These are phyloP conservation scores for Jackrogersella multiformis DNA, from an alignment of 495 filamentous ascomycete genomes.

Conservation along the genomic window DNA sequence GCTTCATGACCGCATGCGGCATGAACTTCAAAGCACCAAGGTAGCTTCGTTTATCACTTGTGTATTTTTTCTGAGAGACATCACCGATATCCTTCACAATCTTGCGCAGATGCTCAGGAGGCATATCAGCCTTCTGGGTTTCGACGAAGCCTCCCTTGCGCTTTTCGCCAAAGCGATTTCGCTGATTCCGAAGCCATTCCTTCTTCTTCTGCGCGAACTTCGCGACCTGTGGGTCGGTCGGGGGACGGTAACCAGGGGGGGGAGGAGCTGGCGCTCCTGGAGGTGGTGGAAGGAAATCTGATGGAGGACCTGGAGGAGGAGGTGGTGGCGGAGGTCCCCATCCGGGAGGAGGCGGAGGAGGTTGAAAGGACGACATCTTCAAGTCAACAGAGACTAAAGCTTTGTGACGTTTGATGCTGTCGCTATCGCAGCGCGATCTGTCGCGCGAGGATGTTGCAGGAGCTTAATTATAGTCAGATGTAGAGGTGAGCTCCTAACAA, in stretches of 20 bases:
- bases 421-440: constrained; percentile 48
- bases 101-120: constrained; percentile 96
- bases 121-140: constrained; percentile 99
- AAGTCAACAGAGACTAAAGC: constrained; percentile 34
- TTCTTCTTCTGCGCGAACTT: constrained; percentile 99
- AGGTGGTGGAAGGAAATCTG: constrained; percentile 73
- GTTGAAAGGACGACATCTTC: constrained; percentile 77
- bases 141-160: constrained; percentile 95
- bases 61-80: constrained; percentile 99
- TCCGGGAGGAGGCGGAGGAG: constrained; percentile 67
- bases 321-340: constrained; percentile 71
- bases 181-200: constrained; percentile 94
- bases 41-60: constrained; percentile 97
- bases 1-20: constrained; percentile 99
- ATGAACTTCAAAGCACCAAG: constrained; percentile 98
- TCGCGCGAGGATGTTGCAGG: constrained; percentile 41
- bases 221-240: constrained; percentile 83
- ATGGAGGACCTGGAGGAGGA: constrained; percentile 79
- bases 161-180: constrained; percentile 96
- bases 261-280: constrained; percentile 76
- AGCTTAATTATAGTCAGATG: constrained; percentile 34
- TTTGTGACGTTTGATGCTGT: constrained; percentile 39
- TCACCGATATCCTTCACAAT: constrained; percentile 99
- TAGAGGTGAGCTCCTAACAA: constrained; percentile 1
- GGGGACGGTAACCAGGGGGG: constrained; percentile 87